These are phyloP conservation scores for Haematococcus lacustris DNA, from an alignment of 139 green algal genomes.

Conservation along the genomic window DNA sequence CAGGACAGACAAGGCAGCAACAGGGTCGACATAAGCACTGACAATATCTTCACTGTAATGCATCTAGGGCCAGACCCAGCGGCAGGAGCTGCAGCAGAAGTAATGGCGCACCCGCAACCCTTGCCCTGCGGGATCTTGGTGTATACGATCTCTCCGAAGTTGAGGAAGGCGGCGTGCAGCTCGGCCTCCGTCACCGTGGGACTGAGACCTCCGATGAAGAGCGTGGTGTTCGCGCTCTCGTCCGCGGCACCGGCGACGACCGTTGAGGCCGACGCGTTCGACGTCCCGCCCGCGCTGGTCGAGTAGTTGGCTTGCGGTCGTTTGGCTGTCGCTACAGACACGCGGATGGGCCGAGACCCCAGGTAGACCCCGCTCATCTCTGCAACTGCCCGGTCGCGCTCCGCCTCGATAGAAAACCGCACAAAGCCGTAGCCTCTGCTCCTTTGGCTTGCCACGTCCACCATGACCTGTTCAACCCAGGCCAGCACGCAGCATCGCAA, in stretches of 20 bases:
- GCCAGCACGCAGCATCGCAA: too few species aligned
- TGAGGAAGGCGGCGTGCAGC: slow-evolving; percentile 62
- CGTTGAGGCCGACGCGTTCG: background rate
- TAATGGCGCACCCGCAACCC: slow-evolving; percentile 92
- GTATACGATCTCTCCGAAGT: slow-evolving; percentile 87
- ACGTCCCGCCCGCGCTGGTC: slow-evolving; percentile 8
- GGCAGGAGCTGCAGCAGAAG: too few species aligned
- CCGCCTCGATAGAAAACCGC: slow-evolving; percentile 72
- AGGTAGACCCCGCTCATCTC: slow-evolving; percentile 84
- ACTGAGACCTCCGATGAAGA: slow-evolving; percentile 77
- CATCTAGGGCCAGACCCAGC: too few species aligned
- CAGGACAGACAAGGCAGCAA: too few species aligned
- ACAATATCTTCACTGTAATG: too few species aligned
- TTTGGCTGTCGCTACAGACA: slow-evolving; percentile 60
- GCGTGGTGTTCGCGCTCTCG: slow-evolving; percentile 82
- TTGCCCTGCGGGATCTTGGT: slow-evolving; percentile 90
- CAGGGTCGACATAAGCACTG: too few species aligned
- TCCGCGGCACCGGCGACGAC: background rate
- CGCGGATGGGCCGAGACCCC: slow-evolving; percentile 60
- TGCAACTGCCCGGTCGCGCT: slow-evolving; percentile 74
- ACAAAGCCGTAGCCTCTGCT: slow-evolving; percentile 97
- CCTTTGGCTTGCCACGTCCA: slow-evolving; percentile 69
- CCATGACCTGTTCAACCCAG: slow-evolving; percentile 89
- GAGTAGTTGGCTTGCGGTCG: slow-evolving; percentile 7
- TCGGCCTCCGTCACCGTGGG: slow-evolving; percentile 63